These are phyloP conservation scores for Cicer chorassanicum DNA, from an alignment of 306 rosid genomes.

Conservation along the genomic window DNA sequence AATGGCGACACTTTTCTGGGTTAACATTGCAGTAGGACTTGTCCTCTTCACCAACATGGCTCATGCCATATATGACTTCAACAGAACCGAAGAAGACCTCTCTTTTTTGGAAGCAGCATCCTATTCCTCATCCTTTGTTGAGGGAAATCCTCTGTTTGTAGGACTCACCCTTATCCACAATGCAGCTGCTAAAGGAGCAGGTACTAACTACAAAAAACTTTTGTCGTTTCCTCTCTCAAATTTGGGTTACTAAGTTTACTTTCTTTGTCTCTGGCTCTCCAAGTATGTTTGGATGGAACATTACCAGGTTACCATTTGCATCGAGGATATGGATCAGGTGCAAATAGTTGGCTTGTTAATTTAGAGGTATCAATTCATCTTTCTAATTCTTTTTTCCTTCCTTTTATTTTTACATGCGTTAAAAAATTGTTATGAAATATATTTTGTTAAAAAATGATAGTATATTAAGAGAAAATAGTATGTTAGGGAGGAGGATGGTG, in stretches of 20 bases:
- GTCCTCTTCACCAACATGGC: conserved; percentile 57
- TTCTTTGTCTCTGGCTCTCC: conserved; percentile 36
- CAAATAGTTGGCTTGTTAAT: conserved; percentile 87
- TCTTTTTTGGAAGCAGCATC: conserved; percentile 53
- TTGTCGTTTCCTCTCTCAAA: background rate
- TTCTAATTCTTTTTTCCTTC: background rate
- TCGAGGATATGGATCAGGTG: conserved; percentile 86
- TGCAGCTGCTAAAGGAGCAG: conserved; percentile 85
- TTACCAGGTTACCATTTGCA: conserved; percentile 90
- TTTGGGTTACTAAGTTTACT: background rate
- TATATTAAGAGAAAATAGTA: conserved; percentile 40
- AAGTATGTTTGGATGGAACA: conserved; percentile 95
- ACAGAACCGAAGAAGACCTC: conserved; percentile 60
- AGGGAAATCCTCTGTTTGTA: conserved; percentile 54
- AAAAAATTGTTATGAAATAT: too few relatives aligned
- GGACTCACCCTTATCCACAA: conserved; percentile 81
- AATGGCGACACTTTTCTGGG: conserved; percentile 59
- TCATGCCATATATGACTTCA: conserved; percentile 48
- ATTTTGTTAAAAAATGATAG: too few relatives aligned
- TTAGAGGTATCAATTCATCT: conserved; percentile 71
- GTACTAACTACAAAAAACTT: conserved; percentile 45
- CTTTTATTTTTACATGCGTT: background rate
- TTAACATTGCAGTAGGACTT: conserved; percentile 51
- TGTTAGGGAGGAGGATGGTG: conserved; percentile 99
- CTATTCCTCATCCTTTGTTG: conserved; percentile 44